Evolutionary conservation across 768 basidiomycete species (phyloP).

Genomic region (Scleroderma bovista): DNA sequence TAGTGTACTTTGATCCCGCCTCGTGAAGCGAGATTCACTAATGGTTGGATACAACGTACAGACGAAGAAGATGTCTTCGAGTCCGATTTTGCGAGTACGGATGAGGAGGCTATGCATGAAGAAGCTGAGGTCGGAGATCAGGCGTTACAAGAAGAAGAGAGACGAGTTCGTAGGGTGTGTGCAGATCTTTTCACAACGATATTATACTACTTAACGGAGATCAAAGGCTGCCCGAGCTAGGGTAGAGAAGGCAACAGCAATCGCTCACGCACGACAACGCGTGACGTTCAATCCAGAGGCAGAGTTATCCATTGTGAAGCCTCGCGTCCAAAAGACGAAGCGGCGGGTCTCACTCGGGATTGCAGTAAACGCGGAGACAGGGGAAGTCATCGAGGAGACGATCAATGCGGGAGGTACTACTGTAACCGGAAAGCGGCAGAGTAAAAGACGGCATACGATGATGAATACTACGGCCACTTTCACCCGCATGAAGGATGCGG

Average conservation of each 20-base stretch:
- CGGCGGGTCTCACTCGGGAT: conserved; percentile 52
- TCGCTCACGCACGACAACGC: conserved; percentile 60
- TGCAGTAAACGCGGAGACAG: conserved; percentile 55
- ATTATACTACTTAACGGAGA: not conserved
- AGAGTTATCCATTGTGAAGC: conserved; percentile 18
- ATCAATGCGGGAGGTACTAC: conserved; percentile 8
- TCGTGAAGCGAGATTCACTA: not conserved
- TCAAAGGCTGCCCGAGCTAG: conserved; percentile 50
- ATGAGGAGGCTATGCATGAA: conserved; percentile 55
- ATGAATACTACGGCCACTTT: conserved; percentile 65
- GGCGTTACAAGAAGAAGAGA: conserved; percentile 56
- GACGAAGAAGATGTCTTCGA: conserved; percentile 81
- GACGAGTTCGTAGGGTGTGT: conserved; percentile 28
- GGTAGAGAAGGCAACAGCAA: conserved; percentile 57
- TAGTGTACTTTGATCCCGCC: not conserved
- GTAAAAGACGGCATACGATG: conserved; percentile 64
- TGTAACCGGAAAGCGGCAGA: conserved; percentile 39
- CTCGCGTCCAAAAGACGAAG: conserved; percentile 24
- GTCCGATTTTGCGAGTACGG: conserved; percentile 83
- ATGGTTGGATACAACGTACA: conserved; percentile 20
- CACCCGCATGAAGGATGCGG: conserved; percentile 56
- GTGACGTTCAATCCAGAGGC: conserved; percentile 62
- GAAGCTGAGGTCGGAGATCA: conserved; percentile 53
- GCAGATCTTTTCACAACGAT: not conserved
- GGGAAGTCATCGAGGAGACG: conserved; percentile 42